These are phyloP conservation scores for Phialophora verrucosa DNA, from an alignment of 2,329 filamentous ascomycete species.

Conservation along the genomic window DNA sequence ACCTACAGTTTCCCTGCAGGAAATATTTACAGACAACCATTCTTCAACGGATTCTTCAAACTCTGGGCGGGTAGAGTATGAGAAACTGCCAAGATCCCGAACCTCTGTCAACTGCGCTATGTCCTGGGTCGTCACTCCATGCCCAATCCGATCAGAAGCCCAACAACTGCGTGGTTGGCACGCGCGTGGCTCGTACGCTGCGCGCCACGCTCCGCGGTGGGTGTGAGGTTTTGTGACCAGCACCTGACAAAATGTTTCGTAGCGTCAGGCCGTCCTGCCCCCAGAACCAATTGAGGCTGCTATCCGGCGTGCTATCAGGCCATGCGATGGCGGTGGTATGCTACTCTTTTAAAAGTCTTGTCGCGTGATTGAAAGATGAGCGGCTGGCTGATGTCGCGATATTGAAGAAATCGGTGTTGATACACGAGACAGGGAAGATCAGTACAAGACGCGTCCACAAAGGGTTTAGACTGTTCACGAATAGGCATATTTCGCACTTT, in stretches of 20 bases:
- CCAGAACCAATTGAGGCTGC: neutral
- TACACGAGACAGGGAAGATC: neutral
- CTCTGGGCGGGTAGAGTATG: neutral
- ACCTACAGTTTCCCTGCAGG: slow-evolving; percentile 68
- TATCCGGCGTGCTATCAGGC: neutral
- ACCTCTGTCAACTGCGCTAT: neutral
- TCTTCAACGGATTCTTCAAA: neutral
- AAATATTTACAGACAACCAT: slow-evolving; percentile 68
- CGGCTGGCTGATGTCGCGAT: neutral
- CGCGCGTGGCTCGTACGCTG: neutral
- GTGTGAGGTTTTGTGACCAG: neutral
- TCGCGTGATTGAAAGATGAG: neutral
- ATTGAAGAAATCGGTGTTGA: neutral
- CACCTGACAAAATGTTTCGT: neutral
- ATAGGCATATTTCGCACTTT: neutral
- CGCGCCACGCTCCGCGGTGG: neutral
- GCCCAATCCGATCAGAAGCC: neutral
- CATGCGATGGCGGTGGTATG: neutral
- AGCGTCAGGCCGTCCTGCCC: neutral
- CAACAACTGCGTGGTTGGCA: neutral
- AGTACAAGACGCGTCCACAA: neutral
- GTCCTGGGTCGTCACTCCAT: neutral
- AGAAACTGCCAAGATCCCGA: neutral
- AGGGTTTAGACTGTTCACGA: neutral
- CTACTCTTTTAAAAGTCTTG: neutral